Conservation (phyloP, 768 basidiomycete species). For the Daedaleopsis sinensis region DNA sequence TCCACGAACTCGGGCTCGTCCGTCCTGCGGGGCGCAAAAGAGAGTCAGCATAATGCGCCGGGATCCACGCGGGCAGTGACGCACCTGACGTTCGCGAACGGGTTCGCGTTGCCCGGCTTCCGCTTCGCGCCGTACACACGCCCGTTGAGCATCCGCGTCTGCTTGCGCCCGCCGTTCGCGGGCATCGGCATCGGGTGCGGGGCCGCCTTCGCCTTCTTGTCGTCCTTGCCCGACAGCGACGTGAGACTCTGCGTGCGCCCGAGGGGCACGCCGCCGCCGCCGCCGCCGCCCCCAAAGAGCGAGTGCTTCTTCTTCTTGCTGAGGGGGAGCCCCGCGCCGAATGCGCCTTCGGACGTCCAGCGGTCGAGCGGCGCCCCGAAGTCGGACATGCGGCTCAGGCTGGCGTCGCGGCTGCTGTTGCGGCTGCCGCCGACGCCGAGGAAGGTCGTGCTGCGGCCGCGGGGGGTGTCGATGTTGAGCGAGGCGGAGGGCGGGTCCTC, state of each 20-base stretch:
- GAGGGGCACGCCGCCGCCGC: constrained; percentile 23
- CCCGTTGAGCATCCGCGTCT: constrained; percentile 73
- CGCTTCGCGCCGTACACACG: constrained; percentile 69
- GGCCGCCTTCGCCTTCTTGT: constrained; percentile 3
- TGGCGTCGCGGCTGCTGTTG: constrained; percentile 23
- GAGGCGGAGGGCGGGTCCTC: constrained; percentile 11
- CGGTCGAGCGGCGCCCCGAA: constrained; percentile 27
- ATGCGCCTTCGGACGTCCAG: constrained; percentile 24
- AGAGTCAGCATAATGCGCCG: neutral
- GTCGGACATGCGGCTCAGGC: constrained; percentile 19
- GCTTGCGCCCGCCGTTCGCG: constrained; percentile 16
- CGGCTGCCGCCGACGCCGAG: constrained; percentile 13
- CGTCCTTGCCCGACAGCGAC: constrained; percentile 17
- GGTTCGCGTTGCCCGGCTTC: constrained; percentile 44
- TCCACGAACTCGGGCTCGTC: constrained; percentile 87
- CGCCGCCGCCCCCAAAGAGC: constrained; percentile 7
- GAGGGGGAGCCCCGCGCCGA: constrained; percentile 7
- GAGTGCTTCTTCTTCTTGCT: constrained; percentile 22
- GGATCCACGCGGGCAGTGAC: too few species aligned
- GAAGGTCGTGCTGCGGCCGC: constrained; percentile 25
- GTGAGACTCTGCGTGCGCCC: constrained; percentile 23
- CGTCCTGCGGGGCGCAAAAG: constrained; percentile 34
- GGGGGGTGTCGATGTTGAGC: constrained; percentile 14
- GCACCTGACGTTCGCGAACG: constrained; percentile 55
- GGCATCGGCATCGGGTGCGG: neutral